These are phyloP conservation scores for Tylopilus subfusipes DNA, from an alignment of 768 basidiomycete species.

Conservation along the genomic window DNA sequence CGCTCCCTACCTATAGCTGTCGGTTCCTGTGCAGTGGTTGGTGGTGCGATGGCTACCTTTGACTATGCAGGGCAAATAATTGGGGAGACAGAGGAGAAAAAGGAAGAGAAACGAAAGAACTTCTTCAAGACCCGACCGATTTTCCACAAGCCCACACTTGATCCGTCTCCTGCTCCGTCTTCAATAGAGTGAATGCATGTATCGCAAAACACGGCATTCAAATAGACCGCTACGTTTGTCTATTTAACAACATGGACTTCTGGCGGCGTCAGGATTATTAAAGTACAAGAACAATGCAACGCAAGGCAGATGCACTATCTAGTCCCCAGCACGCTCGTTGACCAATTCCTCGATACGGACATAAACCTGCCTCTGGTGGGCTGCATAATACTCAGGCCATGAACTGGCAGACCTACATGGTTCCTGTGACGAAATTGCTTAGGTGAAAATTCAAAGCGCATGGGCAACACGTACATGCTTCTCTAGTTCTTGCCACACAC, in stretches of 20 bases:
- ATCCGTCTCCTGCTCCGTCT: constrained; percentile 14
- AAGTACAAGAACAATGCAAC: constrained; percentile 2
- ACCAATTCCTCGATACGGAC: constrained; percentile 37
- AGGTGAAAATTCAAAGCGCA: background rate
- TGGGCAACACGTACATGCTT: constrained; percentile 37
- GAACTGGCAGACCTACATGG: constrained; percentile 38
- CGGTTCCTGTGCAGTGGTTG: constrained; percentile 74
- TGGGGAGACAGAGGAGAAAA: constrained; percentile 42
- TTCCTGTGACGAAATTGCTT: constrained; percentile 27
- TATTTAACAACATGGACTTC: background rate
- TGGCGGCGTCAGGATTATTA: background rate
- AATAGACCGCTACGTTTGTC: constrained; percentile 14
- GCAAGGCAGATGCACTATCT: background rate
- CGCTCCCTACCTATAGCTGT: constrained; percentile 82
- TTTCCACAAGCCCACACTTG: constrained; percentile 27
- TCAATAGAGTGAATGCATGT: constrained; percentile 19
- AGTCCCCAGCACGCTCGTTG: constrained; percentile 11
- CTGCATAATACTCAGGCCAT: constrained; percentile 54
- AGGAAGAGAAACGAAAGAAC: constrained; percentile 67
- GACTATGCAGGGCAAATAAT: constrained; percentile 70
- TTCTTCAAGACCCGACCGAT: constrained; percentile 78
- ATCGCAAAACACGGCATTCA: constrained; percentile 5
- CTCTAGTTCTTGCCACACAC: constrained; percentile 51
- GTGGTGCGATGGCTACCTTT: constrained; percentile 75
- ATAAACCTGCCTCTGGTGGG: constrained; percentile 41